A percentile compares a stretch with the other conserved stretches of the same genome.
phyloP scores from a whole-genome alignment of 768 basidiomycete species.

The Termitomyces eurrhizus region DNA sequence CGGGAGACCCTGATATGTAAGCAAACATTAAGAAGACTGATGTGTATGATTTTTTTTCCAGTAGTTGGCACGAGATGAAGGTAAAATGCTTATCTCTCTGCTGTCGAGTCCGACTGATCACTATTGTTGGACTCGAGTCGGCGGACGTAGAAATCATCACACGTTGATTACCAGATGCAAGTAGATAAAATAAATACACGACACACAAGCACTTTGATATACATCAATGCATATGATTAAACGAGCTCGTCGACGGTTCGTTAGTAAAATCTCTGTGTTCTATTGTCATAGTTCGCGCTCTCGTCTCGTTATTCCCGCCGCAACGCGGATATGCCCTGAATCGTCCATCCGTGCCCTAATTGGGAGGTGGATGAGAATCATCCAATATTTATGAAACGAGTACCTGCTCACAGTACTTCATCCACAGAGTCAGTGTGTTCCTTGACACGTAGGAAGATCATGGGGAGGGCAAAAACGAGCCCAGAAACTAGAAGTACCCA shows the following conservation, averaged over 20 bases:
- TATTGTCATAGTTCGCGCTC: background rate
- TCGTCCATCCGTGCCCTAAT: conserved; percentile 42
- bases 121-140: background rate
- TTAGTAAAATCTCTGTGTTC: background rate
- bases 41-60: too few relatives aligned
- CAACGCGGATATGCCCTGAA: conserved; percentile 26
- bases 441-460: conserved; percentile 69
- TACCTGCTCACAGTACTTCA: conserved; percentile 41
- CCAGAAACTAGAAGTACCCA: conserved; percentile 70
- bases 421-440: conserved; percentile 53
- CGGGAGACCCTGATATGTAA: too few relatives aligned
- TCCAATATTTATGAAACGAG: background rate
- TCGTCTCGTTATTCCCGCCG: background rate
- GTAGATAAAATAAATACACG: background rate
- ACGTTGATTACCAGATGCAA: background rate
- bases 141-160: background rate
- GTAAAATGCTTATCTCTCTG: background rate
- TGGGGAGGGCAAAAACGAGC: conserved; percentile 63
- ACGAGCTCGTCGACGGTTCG: background rate
- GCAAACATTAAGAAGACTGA: too few relatives aligned
- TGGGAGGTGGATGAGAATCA: background rate
- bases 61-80: background rate
- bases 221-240: background rate
- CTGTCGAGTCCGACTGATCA: background rate
- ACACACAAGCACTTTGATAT: background rate